Conservation (phyloP, 2,329 filamentous ascomycete genomes). For the Botrytis paeoniae region DNA sequence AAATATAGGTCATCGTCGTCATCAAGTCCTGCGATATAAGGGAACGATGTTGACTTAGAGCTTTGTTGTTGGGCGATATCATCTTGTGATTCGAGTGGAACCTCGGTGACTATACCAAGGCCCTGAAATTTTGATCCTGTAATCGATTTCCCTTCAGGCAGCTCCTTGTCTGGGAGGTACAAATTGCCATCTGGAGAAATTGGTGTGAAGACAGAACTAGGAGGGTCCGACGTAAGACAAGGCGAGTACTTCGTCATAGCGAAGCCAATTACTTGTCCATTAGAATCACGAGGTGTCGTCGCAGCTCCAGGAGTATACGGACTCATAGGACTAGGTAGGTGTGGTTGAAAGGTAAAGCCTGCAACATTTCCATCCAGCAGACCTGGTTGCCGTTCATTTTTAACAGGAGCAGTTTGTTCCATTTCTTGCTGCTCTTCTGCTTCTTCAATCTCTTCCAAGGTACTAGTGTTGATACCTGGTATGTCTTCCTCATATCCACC, state of each 20-base stretch:
- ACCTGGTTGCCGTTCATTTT: conserved; percentile 22
- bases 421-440: conserved; percentile 41
- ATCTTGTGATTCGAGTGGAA: neutral
- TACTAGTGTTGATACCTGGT: conserved; percentile 23
- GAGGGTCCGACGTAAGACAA: conserved; percentile 16
- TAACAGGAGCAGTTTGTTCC: neutral
- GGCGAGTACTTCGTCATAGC: conserved; percentile 41
- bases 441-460: conserved; percentile 31
- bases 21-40: conserved; percentile 31
- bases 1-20: conserved; percentile 48
- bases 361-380: conserved; percentile 24
- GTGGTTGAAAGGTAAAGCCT: conserved; percentile 39
- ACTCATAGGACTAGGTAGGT: conserved; percentile 51
- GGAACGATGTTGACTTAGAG: conserved; percentile 12
- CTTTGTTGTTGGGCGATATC: conserved; percentile 14
- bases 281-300: conserved; percentile 53
- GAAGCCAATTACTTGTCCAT: conserved; percentile 56
- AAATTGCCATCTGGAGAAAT: conserved; percentile 22
- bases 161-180: conserved; percentile 8
- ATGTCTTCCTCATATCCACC: conserved; percentile 27
- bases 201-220: conserved; percentile 21
- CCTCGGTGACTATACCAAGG: conserved; percentile 28
- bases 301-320: conserved; percentile 48
- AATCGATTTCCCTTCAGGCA: neutral
- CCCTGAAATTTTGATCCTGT: conserved; percentile 22